Evolutionary conservation across 1,139 yeast genomes (phyloP).

Genomic region (Scheffersomyces titani): DNA sequence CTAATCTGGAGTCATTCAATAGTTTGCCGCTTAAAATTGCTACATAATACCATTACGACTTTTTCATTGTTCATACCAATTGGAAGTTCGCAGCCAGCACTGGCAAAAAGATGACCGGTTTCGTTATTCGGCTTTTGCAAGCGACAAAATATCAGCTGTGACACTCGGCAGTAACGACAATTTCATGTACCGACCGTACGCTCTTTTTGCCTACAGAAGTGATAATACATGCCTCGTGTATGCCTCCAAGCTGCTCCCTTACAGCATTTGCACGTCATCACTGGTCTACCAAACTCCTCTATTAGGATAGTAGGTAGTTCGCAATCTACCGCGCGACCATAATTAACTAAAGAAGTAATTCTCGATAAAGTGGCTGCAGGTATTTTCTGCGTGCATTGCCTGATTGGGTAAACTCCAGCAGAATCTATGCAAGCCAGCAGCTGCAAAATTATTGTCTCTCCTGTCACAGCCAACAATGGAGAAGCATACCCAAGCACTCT

Average conservation of each 20-base stretch:
- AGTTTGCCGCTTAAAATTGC: not conserved
- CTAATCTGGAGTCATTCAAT: not conserved
- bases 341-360: not conserved
- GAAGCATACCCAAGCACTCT: not conserved
- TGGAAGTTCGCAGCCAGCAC: not conserved
- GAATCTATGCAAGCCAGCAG: not conserved
- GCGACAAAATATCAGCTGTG: not conserved
- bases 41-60: too few relatives aligned
- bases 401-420: not conserved
- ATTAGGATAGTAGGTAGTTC: not conserved
- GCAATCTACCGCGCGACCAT: not conserved
- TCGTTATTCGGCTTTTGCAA: constrained; percentile 4
- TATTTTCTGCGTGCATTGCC: not conserved
- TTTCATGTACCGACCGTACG: not conserved
- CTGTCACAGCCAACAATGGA: not conserved
- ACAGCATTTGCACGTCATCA: not conserved
- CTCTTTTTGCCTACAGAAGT: not conserved
- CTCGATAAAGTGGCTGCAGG: not conserved
- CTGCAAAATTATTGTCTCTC: not conserved
- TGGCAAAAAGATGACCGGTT: constrained; percentile 15
- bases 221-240: not conserved
- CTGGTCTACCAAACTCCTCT: not conserved
- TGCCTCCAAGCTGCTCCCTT: not conserved
- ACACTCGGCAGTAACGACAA: not conserved
- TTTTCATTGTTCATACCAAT: not conserved